Evolutionary conservation across 495 filamentous ascomycete genomes (phyloP), one percentile per base, ranked within the genome.

Genomic region (Aspergillus bertholletiae): DNA sequence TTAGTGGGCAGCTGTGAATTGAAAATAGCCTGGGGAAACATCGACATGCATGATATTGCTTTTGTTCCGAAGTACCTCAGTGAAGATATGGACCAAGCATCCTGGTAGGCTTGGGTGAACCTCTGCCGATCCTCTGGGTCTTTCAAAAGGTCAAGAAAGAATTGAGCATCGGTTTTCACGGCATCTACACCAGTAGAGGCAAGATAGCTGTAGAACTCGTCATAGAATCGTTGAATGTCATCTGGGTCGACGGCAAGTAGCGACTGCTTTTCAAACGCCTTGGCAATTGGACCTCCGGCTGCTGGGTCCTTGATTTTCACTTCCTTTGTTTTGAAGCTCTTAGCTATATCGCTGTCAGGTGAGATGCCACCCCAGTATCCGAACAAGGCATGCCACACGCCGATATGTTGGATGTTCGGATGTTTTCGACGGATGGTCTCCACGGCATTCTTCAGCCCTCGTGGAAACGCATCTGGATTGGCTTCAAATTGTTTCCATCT

Each of bases 301-400:
- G 71, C 71, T 1, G 84, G 66, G 44, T 82, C 80, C 50, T 76
- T 72, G 47, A 82, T 68, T 63, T 80, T 69, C 6, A 96, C 82
- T 58, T 83, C 67, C 39, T 87, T 75, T 5, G 88, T 95, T 63
- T 89, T 88, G 73, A 96, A 97, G 1, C 77, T 81, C 46, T 84
- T 74, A 2, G 88, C 87, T 27, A 98, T 80, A 37, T 83, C 79
- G 1, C 92, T 86, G 15, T 79, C 64, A 0, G 86, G 84, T 1
- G 88, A 80, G 11, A 97, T 84, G 3, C 90, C 94, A 52, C 89
- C 94, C 94, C 94, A 98, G 67, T 97, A 97, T 8, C 94, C 92
- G 15, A 96, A 67, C n/a, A 97, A 75, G 3, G 94, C 88, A 74
- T 98, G 94, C 94, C 94, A 98, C 11, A 98, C 92, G 15, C 88